Percentiles rank a stretch among this genome's conserved stretches.
Conservation (phyloP, 2,329 filamentous ascomycete species). For the Zarea fungicola region DNA sequence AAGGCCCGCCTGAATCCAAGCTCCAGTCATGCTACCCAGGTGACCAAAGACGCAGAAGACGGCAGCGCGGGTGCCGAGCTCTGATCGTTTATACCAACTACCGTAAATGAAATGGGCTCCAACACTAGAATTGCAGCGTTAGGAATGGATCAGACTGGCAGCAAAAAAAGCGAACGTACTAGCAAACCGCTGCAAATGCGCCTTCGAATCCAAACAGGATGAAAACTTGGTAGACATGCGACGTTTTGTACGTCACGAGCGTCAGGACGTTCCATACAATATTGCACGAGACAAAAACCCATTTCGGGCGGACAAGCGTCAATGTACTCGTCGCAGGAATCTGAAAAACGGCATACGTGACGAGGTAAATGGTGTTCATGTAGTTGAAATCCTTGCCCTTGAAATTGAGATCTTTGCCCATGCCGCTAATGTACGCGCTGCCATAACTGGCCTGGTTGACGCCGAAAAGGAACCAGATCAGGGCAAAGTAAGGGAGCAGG, state of each 20-base stretch:
- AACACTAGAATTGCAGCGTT: constrained; percentile 21
- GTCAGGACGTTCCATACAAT: constrained; percentile 39
- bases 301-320: constrained; percentile 27
- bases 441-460: constrained; percentile 39
- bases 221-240: constrained; percentile 38
- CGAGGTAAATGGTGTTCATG: constrained; percentile 30
- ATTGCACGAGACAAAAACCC: constrained; percentile 37
- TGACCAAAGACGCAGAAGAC: constrained; percentile 39
- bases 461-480: constrained; percentile 44
- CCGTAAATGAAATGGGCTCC: constrained; percentile 40
- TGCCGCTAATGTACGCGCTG: constrained; percentile 38
- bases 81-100: constrained; percentile 39
- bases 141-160: neutral
- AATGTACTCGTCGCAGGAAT: constrained; percentile 37
- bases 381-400: constrained; percentile 36
- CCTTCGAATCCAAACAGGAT: constrained; percentile 39
- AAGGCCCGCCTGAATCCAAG: constrained; percentile 40
- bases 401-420: constrained; percentile 33
- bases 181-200: constrained; percentile 37
- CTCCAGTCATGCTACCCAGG: constrained; percentile 38
- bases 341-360: constrained; percentile 39
- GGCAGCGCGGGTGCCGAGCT: constrained; percentile 35
- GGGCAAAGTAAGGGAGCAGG: constrained; percentile 38
- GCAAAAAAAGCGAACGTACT: constrained; percentile 23
- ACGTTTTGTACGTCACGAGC: constrained; percentile 36